Conservation (phyloP, 2,329 filamentous ascomycete genomes). For the Fusarium abutilonis region DNA sequence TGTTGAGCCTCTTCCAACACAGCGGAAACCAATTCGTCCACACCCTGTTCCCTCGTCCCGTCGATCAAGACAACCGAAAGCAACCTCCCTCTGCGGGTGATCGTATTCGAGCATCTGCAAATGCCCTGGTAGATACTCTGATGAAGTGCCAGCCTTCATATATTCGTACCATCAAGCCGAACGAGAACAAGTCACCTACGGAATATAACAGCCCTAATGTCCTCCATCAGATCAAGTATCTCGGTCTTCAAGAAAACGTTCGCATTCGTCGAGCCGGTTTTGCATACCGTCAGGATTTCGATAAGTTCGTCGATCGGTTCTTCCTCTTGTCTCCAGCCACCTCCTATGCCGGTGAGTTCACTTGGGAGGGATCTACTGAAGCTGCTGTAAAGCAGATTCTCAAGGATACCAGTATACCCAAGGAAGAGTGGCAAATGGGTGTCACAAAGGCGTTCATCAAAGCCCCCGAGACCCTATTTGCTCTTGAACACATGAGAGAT, state of each 20-base stretch:
- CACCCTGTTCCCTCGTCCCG: conserved; percentile 87
- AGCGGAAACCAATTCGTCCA: conserved; percentile 90
- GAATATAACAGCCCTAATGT: conserved; percentile 95
- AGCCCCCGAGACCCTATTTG: conserved; percentile 95
- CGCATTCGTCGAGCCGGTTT: conserved; percentile 96
- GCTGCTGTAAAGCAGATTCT: conserved; percentile 91
- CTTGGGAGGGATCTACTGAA: conserved; percentile 88
- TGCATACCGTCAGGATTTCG: conserved; percentile 95
- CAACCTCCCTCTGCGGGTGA: conserved; percentile 94
- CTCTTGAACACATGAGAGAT: conserved; percentile 96
- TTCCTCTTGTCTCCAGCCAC: conserved; percentile 94
- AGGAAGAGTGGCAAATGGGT: conserved; percentile 97
- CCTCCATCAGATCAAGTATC: conserved; percentile 97
- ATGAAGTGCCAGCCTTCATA: conserved; percentile 99
- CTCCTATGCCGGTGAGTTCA: conserved; percentile 96
- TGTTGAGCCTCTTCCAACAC: conserved; percentile 84
- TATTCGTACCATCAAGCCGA: conserved; percentile 98
- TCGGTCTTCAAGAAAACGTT: conserved; percentile 99
- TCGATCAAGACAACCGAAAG: conserved; percentile 95
- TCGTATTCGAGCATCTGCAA: conserved; percentile 93
- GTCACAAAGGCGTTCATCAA: conserved; percentile 98
- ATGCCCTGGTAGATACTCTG: conserved; percentile 90
- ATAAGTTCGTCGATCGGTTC: conserved; percentile 98
- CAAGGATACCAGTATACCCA: conserved; percentile 94
- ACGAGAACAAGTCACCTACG: conserved; percentile 95